Base-by-base conservation (phyloP, 2,329 filamentous ascomycete genomes). In the Colletotrichum spinosum region DNA sequence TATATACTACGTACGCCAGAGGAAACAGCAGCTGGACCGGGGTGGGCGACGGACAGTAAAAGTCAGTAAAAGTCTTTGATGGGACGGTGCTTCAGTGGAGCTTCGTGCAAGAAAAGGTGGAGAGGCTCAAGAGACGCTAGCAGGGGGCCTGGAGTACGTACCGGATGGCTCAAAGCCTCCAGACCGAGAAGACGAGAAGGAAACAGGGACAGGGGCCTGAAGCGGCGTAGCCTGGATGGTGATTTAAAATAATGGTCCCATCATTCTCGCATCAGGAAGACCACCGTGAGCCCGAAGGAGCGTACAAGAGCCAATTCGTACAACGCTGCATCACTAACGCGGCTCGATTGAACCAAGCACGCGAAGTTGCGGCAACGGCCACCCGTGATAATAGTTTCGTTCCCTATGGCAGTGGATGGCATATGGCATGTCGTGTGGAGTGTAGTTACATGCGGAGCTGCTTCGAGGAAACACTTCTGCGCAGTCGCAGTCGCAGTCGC, bases 231-330 rank as follows among this genome's bases (percentile, higher is more conserved):
- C 52, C 51, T 65, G 61, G 58, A 48, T 65, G 57, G 35, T 56
- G 62, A 65, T 62, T 52, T 62, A 57, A 51, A 62, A 56, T 65
- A 37, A 62, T 56, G 58, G 62, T 62, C 46, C 62, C 62, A 65
- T 65, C 62, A 65, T 57, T 62, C 52, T 42, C 58, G 56, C 62
- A 62, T 62, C 58, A 53, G 54, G 52, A 41, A 53, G 37, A 52
- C 56, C 38, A 33, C 42, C 41, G 41, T 46, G 51, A 50, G 38
- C 55, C 45, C 55, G 38, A 57, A 49, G 25, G 35, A 57, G 44
- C 50, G 46, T 12, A 38, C 8, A 51, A 58, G 25, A 33, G 55
- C 48, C n/a, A 58, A 51, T 51, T 25, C 38, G 46, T 51, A 51
- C 55, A n/a, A 44, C 46, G 55, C 37, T 45, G 48, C 55, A 51